Evolutionary conservation across 2,329 filamentous ascomycete species (phyloP), one percentile per base, ranked within the genome.

Genomic region (Akanthomyces muscarius): DNA sequence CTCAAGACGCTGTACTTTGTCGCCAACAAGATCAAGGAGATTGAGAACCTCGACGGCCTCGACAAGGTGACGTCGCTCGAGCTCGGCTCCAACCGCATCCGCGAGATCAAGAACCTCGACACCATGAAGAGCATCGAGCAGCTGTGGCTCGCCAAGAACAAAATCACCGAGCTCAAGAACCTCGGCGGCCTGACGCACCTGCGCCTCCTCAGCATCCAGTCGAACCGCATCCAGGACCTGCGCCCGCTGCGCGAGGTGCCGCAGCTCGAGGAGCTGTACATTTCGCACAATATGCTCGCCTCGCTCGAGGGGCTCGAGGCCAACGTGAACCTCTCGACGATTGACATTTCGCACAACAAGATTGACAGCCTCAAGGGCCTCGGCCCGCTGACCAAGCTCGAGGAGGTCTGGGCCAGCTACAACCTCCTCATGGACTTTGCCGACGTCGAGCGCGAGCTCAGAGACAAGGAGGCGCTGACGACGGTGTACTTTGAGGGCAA

Each of bases 401-500:
- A 97, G 73, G 95, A 99, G 74, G 76, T 99, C 33, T 99, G 95
- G 95, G 95, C 92, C 18, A 95, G 91, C 69, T 92, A 93, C 75
- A 98, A 97, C 76, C 81, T 89, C 69, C 75, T 99, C 30, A 78
- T 78, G 23, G 91, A 91, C 72, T 96, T 98, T 70, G 80, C 82
- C 50, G 93, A 98, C 71, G 84, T 98, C 3, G 90, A 97, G 77
- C 84, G 83, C 62, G 85, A 90, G 69, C 77, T 99, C 66, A 83
- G 78, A 59, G 89, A 95, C 71, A 97, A 97, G 79, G 80, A 90
- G 72, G 79, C 88, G 44, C 77, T 98, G 68, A 86, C 88, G 65
- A 97, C 95, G 1, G 94, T 99, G 13, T 99, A 99, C 74, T 96
- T 99, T 68, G 95, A 99, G 73, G 93, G 92, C 1, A 97, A 96